Base-by-base conservation (phyloP, 176 grass and related monocot species). In the Carex myosuroides region DNA sequence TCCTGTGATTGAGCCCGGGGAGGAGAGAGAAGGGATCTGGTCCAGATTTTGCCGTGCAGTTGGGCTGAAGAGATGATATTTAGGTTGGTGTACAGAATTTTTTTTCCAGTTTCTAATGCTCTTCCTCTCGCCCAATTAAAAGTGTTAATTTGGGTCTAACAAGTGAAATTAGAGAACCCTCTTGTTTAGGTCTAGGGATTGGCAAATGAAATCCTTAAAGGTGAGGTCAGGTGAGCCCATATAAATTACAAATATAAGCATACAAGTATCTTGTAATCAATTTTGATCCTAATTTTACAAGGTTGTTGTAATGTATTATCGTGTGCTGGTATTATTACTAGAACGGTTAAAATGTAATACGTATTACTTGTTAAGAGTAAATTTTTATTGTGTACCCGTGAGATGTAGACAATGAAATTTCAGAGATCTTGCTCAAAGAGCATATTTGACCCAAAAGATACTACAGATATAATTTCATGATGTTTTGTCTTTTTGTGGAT, bases 1-100 rank as follows among this genome's bases (percentile, higher is more conserved):
- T 9, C 81, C 89, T 20, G 85, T 89, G 75, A 86, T 90, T 62
- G 96, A 99, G 69, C 88, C 93, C 81, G 53, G 11, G 75, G 46
- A 66, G 76, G 70, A 81, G 83, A 89, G 42, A 3, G 77, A 79
- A 41, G 87, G 85, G 6, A 29, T 91, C 64, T 85, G 86, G 0
- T 8, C 46, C 69, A 93, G 89, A 84, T 81, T 95, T 85, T 69
- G 64, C 50, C 83, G 35, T 30, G 87, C 59, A 64, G 4, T 90
- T 29, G 91, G 90, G 44, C 62, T 85, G 37, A 90, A 87, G 71
- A 91, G 53, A 85, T 90, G 78, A 91, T 82, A 84, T 56, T 64
- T 53, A 86, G 18, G 52, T 50, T 30, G 79, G 80, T 20, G 60
- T 78, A 57, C 50, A 78, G 22, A 77, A 6, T 81, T 89, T 71